Base-by-base conservation (phyloP, 2,329 filamentous ascomycete genomes). In the Huntiella moniliformis region DNA sequence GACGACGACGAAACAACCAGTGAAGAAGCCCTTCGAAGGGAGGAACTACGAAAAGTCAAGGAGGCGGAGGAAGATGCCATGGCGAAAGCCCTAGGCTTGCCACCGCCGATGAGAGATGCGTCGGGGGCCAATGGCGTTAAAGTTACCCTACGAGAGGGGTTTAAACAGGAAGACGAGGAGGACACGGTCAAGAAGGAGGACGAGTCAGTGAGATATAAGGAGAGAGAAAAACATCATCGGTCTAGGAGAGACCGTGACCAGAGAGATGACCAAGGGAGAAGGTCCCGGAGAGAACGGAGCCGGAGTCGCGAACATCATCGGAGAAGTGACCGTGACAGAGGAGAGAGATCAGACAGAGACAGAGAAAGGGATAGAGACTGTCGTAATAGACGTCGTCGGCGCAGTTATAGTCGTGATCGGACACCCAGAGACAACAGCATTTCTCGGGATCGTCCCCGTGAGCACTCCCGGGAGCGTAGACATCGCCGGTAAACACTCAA, bases 51-150 rank as follows among this genome's bases (percentile, higher is more conserved):
- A 54, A 77, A 71, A 53, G 71, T 95, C 58, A 95, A 94, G 57
- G 82, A 94, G 60, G 84, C 82, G 0, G 91, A 98, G 56, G 83
- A 94, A 58, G 88, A 95, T 59, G 91, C 87, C 1, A 79, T 96
- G 58, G 78, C 85, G 3, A 71, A 68, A 38, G 87, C 87, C 0
- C 65, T 98, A 45, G 91, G 91, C 0, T 64, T 95, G 28, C 85
- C 84, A 0, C 69, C 81, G 1, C 73, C 79, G 1, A 63, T 68
- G 5, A 68, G 74, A 44, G 71, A 74, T 42, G 65, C 66, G 1
- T 72, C 70, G 1, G 73, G 70, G 3, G 70, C 71, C 2, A 92
- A 91, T 58, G 73, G 82, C 0, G 61, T 93, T 8, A 79, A 76
- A 36, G 70, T 80, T 1, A 46, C 43, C 17, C 38, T 45, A 18